Evolutionary conservation across 352 stramenopile species (phyloP).

Genomic region (Albugo laibachii): DNA sequence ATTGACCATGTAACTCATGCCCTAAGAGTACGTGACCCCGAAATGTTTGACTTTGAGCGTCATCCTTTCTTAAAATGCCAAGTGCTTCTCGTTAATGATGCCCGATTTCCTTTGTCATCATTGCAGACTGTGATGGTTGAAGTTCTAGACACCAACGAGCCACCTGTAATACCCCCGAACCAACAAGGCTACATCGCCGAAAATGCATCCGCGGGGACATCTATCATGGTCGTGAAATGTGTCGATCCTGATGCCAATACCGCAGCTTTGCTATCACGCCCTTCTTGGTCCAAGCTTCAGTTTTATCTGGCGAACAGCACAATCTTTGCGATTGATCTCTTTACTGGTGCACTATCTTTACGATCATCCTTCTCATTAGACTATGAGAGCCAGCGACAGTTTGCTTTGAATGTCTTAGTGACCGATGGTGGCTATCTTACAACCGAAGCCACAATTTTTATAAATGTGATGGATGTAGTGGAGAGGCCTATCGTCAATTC

Average conservation of each 20-base stretch:
- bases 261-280: neutral
- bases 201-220: conserved; percentile 4
- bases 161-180: conserved; percentile 3
- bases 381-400: conserved; percentile 11
- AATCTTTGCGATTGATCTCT: conserved; percentile 4
- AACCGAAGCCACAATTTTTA: conserved; percentile 7
- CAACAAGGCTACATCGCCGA: conserved; percentile 9
- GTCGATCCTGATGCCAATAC: conserved; percentile 6
- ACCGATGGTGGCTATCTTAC: conserved; percentile 12
- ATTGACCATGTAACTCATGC: conserved; percentile 1
- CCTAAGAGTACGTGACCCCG: conserved; percentile 2
- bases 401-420: conserved; percentile 9
- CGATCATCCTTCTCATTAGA: conserved; percentile 6
- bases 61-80: conserved; percentile 5
- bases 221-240: conserved; percentile 5
- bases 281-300: conserved; percentile 6
- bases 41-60: conserved; percentile 5
- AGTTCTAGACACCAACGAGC: conserved; percentile 10
- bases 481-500: conserved; percentile 5
- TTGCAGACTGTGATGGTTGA: conserved; percentile 5
- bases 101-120: neutral
- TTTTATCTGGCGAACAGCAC: conserved; percentile 7
- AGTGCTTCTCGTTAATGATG: conserved; percentile 7
- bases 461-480: conserved; percentile 13
- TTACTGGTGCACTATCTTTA: conserved; percentile 4